Conservation (phyloP, 805 yeast species). For the Candida incommunis region DNA sequence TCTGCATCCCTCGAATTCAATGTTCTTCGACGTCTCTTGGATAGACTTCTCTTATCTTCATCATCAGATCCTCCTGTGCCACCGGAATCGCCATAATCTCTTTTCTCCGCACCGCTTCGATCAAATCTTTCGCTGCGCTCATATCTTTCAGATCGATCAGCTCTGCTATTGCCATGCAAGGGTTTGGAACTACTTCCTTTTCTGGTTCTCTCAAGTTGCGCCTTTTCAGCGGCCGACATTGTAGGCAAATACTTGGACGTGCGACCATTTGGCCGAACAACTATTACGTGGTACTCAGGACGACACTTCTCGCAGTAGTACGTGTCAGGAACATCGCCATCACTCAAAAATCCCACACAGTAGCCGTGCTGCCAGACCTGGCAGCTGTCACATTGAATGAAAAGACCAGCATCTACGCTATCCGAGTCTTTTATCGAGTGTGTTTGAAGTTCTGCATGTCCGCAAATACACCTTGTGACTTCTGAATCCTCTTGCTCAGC, state of each 20-base stretch:
- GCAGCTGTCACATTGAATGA: slow-evolving; percentile 90
- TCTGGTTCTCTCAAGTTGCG: slow-evolving; percentile 4
- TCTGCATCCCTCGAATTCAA: slow-evolving; percentile 20
- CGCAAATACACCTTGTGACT: slow-evolving; percentile 42
- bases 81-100: background rate
- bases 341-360: slow-evolving; percentile 76
- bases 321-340: slow-evolving; percentile 73
- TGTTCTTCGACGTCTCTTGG: slow-evolving; percentile 14
- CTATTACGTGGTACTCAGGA: slow-evolving; percentile 64
- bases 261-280: slow-evolving; percentile 32
- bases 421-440: slow-evolving; percentile 15
- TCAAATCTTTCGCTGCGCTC: no score
- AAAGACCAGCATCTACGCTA: slow-evolving; percentile 84
- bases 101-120: no score
- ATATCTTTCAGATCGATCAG: slow-evolving; percentile 2
- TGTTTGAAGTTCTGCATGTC: slow-evolving; percentile 31
- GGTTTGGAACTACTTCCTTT: slow-evolving; percentile 2
- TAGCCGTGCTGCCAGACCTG: slow-evolving; percentile 96
- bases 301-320: slow-evolving; percentile 90
- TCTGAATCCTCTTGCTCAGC: slow-evolving; percentile 24
- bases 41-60: background rate
- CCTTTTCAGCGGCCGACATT: slow-evolving; percentile 10
- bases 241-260: slow-evolving; percentile 37
- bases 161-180: background rate
- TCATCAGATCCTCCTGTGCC: background rate